Evolutionary conservation across 352 stramenopile species (phyloP).

Genomic region (Globisporangium camurandrum): DNA sequence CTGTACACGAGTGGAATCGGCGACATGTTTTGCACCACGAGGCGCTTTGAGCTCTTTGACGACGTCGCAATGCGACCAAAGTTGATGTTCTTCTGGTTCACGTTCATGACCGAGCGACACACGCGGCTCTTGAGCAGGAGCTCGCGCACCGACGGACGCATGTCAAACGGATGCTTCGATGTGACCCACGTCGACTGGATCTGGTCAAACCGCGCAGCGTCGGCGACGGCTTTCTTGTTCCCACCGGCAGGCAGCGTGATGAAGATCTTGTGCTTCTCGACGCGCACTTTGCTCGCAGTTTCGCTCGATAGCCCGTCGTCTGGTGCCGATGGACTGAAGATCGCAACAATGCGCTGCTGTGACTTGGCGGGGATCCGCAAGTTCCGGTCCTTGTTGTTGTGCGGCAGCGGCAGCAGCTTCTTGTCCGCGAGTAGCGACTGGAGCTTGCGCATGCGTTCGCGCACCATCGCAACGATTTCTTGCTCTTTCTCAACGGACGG

Average conservation of each 20-base stretch:
- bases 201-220: constrained; percentile 48
- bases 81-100: constrained; percentile 91
- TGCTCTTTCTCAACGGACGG: constrained; percentile 62
- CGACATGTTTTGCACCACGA: constrained; percentile 85
- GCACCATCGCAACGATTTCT: constrained; percentile 74
- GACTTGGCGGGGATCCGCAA: constrained; percentile 74
- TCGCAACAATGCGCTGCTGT: constrained; percentile 64
- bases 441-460: constrained; percentile 59
- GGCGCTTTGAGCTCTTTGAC: constrained; percentile 79
- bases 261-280: constrained; percentile 86
- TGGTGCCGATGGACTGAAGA: constrained; percentile 50
- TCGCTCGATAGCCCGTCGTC: constrained; percentile 8
- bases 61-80: constrained; percentile 83
- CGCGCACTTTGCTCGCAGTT: constrained; percentile 51
- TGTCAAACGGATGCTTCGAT: constrained; percentile 80
- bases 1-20: constrained; percentile 78
- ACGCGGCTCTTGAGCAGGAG: constrained; percentile 80
- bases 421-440: constrained; percentile 62
- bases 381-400: constrained; percentile 71
- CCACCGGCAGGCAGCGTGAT: constrained; percentile 79
- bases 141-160: constrained; percentile 66
- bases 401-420: constrained; percentile 50
- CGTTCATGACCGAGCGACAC: constrained; percentile 82
- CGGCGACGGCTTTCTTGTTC: constrained; percentile 74
- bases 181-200: constrained; percentile 54